Conservation (phyloP, 179 eudicot genomes). For the Silene noctiflora region DNA sequence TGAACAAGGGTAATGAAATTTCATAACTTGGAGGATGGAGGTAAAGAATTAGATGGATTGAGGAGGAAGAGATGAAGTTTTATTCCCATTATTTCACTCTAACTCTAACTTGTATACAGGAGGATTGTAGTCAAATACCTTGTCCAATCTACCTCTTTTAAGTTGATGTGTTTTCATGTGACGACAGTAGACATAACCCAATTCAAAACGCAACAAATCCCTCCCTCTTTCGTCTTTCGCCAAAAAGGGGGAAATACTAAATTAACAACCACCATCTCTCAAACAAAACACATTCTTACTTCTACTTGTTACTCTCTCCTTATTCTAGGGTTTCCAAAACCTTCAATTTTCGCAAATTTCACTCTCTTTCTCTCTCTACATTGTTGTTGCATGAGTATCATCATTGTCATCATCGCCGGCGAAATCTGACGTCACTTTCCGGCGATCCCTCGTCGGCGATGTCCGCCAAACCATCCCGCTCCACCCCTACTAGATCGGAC, state of each 20-base stretch:
- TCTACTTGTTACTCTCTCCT: not conserved
- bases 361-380: not conserved
- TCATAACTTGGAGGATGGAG: too few species aligned
- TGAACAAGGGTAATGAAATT: too few species aligned
- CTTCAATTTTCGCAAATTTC: slow-evolving; percentile 10
- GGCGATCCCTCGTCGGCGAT: slow-evolving; percentile 26
- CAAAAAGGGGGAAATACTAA: not conserved
- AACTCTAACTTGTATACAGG: too few species aligned
- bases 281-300: too few species aligned
- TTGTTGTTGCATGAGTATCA: slow-evolving; percentile 25
- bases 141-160: too few species aligned
- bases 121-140: not conserved
- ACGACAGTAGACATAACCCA: slow-evolving; percentile 1
- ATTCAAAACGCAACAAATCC: slow-evolving; percentile 28
- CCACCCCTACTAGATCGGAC: slow-evolving; percentile 33
- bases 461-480: slow-evolving; percentile 32
- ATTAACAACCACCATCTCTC: too few species aligned
- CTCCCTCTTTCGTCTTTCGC: slow-evolving; percentile 21
- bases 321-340: slow-evolving; percentile 24
- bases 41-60: too few species aligned
- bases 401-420: slow-evolving; percentile 11
- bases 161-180: not conserved
- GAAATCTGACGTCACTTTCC: not conserved
- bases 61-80: too few species aligned
- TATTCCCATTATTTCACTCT: too few species aligned